These are phyloP conservation scores for Populus ilicifolia DNA, from an alignment of 345 rosid genomes.

Conservation along the genomic window DNA sequence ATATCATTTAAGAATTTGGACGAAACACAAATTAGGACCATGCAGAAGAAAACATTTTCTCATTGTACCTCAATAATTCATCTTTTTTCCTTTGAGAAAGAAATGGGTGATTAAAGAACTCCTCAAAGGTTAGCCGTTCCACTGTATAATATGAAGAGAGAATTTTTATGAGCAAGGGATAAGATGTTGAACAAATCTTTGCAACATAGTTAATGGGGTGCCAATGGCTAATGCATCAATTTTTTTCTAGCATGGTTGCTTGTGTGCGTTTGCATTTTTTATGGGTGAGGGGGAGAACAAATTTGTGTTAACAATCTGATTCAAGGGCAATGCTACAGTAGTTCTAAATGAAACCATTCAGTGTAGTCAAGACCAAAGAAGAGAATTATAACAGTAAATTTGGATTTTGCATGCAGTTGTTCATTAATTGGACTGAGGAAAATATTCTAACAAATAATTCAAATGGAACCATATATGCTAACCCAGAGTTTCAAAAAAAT, in stretches of 20 bases:
- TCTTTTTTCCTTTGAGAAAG: conserved; percentile 50
- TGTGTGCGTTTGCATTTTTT: not conserved
- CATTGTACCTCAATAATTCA: conserved; percentile 52
- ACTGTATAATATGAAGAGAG: conserved; percentile 45
- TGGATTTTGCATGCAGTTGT: not conserved
- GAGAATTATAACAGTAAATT: not conserved
- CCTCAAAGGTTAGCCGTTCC: conserved; percentile 92
- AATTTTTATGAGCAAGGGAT: not conserved
- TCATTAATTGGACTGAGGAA: not conserved
- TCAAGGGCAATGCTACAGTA: not conserved
- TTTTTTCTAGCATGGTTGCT: not conserved
- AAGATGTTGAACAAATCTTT: not conserved
- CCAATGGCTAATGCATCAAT: too few species aligned
- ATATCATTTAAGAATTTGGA: conserved; percentile 22
- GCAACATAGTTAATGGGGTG: not conserved
- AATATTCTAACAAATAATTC: not conserved
- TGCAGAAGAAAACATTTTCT: conserved; percentile 2
- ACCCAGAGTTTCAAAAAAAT: not conserved
- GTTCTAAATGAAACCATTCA: not conserved
- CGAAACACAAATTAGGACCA: conserved; percentile 2
- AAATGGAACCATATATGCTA: not conserved
- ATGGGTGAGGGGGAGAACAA: not conserved
- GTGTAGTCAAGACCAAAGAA: not conserved
- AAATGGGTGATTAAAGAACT: conserved; percentile 89
- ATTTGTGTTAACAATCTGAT: not conserved